These are phyloP conservation scores for Neonectria faginata DNA, from an alignment of 2,329 filamentous ascomycete species.

Conservation along the genomic window DNA sequence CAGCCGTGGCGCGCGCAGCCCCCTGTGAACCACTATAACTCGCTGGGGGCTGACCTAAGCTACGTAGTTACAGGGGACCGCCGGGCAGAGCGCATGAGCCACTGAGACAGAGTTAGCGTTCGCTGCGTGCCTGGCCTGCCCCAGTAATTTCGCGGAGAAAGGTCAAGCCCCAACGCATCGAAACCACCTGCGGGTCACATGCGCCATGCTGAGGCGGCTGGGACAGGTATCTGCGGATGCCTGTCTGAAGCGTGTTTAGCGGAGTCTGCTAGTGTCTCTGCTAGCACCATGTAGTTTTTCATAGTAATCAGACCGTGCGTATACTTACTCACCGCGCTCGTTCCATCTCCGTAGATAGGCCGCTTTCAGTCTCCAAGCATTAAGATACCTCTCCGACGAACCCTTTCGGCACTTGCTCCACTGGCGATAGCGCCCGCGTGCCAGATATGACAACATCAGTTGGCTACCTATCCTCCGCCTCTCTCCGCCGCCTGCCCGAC, in stretches of 20 bases:
- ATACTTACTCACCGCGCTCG: slow-evolving; percentile 13
- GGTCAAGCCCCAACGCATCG: slow-evolving; percentile 13
- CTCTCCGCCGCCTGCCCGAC: slow-evolving; percentile 33
- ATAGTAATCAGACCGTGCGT: fast-evolving
- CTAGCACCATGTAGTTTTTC: not conserved
- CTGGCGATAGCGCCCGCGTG: slow-evolving; percentile 43
- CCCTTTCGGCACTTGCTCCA: slow-evolving; percentile 32
- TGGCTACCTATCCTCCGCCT: slow-evolving; percentile 36
- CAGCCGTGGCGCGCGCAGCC: not conserved
- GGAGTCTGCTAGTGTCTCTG: not conserved
- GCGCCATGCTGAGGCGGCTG: slow-evolving; percentile 12
- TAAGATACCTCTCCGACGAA: slow-evolving; percentile 14
- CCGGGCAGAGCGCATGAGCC: slow-evolving; percentile 1
- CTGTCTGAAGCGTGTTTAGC: slow-evolving; percentile 13
- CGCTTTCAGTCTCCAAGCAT: slow-evolving; percentile 13
- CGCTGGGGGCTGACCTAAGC: not conserved
- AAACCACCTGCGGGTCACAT: slow-evolving; percentile 33
- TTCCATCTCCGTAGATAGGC: slow-evolving; percentile 19
- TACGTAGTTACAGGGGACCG: slow-evolving; percentile 3
- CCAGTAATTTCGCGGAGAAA: slow-evolving; percentile 14
- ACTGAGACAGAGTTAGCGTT: slow-evolving; percentile 8
- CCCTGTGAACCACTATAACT: slow-evolving; percentile 39
- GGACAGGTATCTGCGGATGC: slow-evolving; percentile 3
- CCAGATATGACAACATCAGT: slow-evolving; percentile 46
- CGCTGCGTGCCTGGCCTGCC: slow-evolving; percentile 9